These are phyloP conservation scores for Ceratonia siliqua DNA, from an alignment of 306 rosid species.

Conservation along the genomic window DNA sequence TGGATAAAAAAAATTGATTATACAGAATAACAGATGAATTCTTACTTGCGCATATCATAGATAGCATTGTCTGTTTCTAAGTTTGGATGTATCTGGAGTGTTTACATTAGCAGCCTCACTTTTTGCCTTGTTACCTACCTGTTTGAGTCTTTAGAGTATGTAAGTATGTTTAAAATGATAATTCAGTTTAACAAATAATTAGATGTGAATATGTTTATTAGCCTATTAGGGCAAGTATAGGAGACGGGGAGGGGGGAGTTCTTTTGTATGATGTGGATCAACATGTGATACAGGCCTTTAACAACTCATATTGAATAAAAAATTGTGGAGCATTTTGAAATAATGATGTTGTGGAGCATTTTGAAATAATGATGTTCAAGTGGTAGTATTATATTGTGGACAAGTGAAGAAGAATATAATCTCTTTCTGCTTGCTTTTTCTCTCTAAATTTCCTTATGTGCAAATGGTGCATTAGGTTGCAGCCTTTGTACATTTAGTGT, in stretches of 20 bases:
- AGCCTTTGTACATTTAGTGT: conserved; percentile 65
- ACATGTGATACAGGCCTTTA: background rate
- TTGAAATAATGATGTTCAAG: background rate
- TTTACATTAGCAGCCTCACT: background rate
- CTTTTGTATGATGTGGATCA: background rate
- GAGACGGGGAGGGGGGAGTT: background rate
- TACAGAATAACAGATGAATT: background rate
- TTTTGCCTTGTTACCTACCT: background rate
- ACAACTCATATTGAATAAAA: background rate
- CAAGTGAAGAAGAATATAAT: background rate
- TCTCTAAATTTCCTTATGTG: conserved; percentile 10
- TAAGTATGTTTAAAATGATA: background rate
- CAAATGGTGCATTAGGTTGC: conserved; percentile 51
- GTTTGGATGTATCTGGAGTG: background rate
- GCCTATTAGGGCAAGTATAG: background rate
- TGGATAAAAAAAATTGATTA: background rate
- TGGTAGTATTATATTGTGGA: background rate
- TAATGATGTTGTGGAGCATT: background rate
- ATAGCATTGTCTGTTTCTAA: background rate
- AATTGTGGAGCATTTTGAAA: background rate
- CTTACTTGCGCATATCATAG: background rate
- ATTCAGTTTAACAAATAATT: background rate
- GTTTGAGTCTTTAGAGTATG: background rate
- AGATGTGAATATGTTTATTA: background rate
- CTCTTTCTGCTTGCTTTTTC: background rate